Conservation (phyloP, 1,284 basidiomycete species). For the Peniophora sp. region DNA sequence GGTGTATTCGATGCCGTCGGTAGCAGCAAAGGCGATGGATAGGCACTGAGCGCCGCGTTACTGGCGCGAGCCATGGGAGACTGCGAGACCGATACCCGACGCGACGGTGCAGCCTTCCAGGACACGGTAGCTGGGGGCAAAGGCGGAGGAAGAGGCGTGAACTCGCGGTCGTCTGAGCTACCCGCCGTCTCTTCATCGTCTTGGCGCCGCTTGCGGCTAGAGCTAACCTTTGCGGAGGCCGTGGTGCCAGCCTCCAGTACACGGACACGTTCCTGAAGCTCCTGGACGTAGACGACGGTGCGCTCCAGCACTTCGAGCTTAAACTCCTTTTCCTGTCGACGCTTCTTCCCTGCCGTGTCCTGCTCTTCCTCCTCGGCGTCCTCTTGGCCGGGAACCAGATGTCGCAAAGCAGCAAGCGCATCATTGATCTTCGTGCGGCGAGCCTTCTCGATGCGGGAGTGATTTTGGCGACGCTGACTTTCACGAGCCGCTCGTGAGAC, state of each 20-base stretch:
- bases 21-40: conserved; percentile 2
- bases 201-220: neutral
- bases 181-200: neutral
- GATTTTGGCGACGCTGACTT: conserved; percentile 72
- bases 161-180: neutral
- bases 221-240: neutral
- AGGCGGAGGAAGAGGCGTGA: neutral
- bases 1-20: neutral
- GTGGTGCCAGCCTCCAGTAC: conserved; percentile 16
- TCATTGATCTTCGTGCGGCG: conserved; percentile 80
- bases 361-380: conserved; percentile 21
- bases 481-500: conserved; percentile 66
- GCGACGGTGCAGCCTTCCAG: neutral
- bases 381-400: conserved; percentile 51
- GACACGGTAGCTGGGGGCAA: neutral
- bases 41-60: neutral
- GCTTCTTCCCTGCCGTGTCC: conserved; percentile 20
- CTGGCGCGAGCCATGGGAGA: conserved; percentile 4
- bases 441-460: conserved; percentile 79
- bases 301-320: conserved; percentile 75
- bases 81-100: neutral
- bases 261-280: conserved; percentile 44
- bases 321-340: conserved; percentile 62
- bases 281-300: conserved; percentile 63
- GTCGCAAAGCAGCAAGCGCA: conserved; percentile 56